phyloP scores from a whole-genome alignment of 441 rosid species.

The Rhodomyrtus psidioides region DNA sequence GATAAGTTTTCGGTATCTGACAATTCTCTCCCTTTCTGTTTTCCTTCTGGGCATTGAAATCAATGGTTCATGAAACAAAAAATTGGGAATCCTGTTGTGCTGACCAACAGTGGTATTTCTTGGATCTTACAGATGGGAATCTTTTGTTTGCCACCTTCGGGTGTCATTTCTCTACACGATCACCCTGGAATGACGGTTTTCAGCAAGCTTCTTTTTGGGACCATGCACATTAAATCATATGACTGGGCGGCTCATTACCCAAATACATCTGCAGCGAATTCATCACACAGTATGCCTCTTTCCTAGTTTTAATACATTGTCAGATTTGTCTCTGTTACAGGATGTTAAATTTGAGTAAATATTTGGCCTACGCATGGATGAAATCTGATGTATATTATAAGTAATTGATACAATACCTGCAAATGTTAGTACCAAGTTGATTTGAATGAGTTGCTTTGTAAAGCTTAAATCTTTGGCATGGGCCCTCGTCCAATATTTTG shows the following conservation, averaged over 20 bases:
- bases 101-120: background rate
- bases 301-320: background rate
- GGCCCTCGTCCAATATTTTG: background rate
- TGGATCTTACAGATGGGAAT: conserved; percentile 61
- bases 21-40: background rate
- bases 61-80: background rate
- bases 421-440: background rate
- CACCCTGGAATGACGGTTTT: conserved; percentile 98
- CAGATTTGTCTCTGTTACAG: background rate
- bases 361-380: background rate
- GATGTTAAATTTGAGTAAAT: background rate
- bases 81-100: background rate
- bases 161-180: conserved; percentile 84
- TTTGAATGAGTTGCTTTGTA: background rate
- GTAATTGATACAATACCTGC: background rate
- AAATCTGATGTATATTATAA: background rate
- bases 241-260: conserved; percentile 70
- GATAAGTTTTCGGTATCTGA: background rate
- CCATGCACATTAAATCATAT: conserved; percentile 87
- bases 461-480: background rate
- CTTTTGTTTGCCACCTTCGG: conserved; percentile 87
- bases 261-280: conserved; percentile 17
- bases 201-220: conserved; percentile 84
- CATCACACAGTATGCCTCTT: conserved; percentile 23
- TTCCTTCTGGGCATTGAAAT: background rate